A percentile compares a stretch with the other conserved stretches of the same genome.
phyloP scores from a whole-genome alignment of 495 filamentous ascomycete genomes.

The Xylaria longipes region DNA sequence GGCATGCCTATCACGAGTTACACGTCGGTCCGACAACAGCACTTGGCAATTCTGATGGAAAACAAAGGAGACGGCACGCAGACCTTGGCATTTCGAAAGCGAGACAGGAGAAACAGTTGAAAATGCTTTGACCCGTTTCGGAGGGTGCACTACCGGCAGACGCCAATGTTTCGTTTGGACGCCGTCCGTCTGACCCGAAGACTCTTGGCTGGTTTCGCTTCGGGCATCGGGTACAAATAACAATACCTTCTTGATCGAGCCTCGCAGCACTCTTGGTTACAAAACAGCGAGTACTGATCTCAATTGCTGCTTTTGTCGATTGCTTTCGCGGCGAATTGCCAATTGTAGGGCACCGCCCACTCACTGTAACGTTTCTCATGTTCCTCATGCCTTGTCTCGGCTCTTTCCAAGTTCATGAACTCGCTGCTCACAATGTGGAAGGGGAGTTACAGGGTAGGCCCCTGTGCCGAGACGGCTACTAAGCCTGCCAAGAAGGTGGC shows the following conservation, averaged over 20 bases:
- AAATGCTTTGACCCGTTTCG: slow-evolving; percentile 20
- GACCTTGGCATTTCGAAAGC: slow-evolving; percentile 18
- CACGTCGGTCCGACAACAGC: slow-evolving; percentile 37
- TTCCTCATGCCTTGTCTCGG: slow-evolving; percentile 7
- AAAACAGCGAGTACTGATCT: not conserved
- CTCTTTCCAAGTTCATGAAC: not conserved
- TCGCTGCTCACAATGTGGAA: not conserved
- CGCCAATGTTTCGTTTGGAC: slow-evolving; percentile 19
- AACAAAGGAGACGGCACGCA: slow-evolving; percentile 19
- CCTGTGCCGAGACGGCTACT: slow-evolving; percentile 23
- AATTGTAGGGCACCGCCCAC: not conserved
- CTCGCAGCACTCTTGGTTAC: slow-evolving; percentile 4
- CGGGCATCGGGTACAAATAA: slow-evolving; percentile 3
- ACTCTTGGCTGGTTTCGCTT: slow-evolving; percentile 17
- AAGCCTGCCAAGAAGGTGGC: slow-evolving; percentile 24
- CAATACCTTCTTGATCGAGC: slow-evolving; percentile 3
- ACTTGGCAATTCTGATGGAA: slow-evolving; percentile 34
- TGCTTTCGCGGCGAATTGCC: not conserved
- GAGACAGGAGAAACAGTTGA: slow-evolving; percentile 20
- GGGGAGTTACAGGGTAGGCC: not conserved
- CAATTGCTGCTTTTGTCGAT: not conserved
- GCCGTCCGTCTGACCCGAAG: slow-evolving; percentile 25
- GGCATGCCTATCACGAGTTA: slow-evolving; percentile 32
- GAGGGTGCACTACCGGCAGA: slow-evolving; percentile 19
- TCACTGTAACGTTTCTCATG: slow-evolving; percentile 19